Evolutionary conservation across 805 yeast genomes (phyloP), one percentile per base, ranked within the genome.

Genomic region (Starmera quercuum): DNA sequence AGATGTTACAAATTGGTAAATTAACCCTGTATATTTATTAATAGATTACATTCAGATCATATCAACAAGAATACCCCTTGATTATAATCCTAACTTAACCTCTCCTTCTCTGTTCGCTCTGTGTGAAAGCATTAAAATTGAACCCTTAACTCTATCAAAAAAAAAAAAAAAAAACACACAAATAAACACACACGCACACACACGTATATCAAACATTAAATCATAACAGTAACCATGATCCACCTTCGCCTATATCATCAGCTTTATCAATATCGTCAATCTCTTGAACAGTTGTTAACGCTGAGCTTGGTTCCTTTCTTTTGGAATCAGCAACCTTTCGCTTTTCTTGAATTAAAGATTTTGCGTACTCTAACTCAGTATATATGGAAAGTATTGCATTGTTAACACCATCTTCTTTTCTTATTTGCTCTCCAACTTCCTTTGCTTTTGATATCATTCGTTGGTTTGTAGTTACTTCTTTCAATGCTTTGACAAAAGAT

Each of bases 1-100:
- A 53, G 88, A 83, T 53, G 88, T 92, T 32, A 86, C 97, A 20
- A 83, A 79, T 41, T 90, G 98, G 98, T 90, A 57, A 53, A n/a
- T n/a, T n/a, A n/a, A n/a, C n/a, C n/a, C n/a, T n/a, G n/a, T n/a
- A n/a, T n/a, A n/a, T n/a, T n/a, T n/a, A n/a, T n/a, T n/a, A n/a
- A n/a, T n/a, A n/a, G n/a, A n/a, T n/a, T n/a, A n/a, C n/a, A n/a
- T n/a, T n/a, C n/a, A n/a, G n/a, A n/a, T n/a, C n/a, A n/a, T n/a
- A n/a, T n/a, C n/a, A n/a, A n/a, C n/a, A n/a, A n/a, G n/a, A n/a
- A n/a, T n/a, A n/a, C n/a, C n/a, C n/a, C n/a, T n/a, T n/a, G n/a
- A n/a, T n/a, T n/a, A n/a, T n/a, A n/a, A n/a, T n/a, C n/a, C n/a
- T n/a, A n/a, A n/a, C n/a, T n/a, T n/a, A n/a, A n/a, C n/a, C n/a